Conservation (phyloP, 768 basidiomycete genomes). For the Agrocybe pediades region DNA sequence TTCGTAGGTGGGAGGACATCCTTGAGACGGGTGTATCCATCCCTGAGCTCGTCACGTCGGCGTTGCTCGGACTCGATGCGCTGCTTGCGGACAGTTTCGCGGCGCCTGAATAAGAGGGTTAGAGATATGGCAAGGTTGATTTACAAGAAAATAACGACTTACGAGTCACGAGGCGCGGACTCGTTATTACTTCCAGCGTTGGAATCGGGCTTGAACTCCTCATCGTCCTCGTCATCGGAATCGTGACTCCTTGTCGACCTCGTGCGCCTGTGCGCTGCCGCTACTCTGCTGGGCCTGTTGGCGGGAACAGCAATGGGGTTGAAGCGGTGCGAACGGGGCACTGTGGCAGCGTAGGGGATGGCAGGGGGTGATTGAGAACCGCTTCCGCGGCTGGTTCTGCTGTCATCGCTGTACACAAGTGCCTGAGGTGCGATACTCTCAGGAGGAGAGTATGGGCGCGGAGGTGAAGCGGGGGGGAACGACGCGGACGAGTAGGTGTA, state of each 20-base stretch:
- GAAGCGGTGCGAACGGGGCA: constrained; percentile 78
- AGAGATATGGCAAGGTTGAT: neutral
- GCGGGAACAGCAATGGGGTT: constrained; percentile 69
- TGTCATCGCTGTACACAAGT: constrained; percentile 66
- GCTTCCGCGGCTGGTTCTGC: constrained; percentile 70
- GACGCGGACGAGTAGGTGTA: constrained; percentile 51
- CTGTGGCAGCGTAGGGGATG: constrained; percentile 57
- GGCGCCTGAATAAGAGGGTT: constrained; percentile 47
- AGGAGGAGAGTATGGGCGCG: constrained; percentile 71
- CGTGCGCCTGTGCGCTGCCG: constrained; percentile 42
- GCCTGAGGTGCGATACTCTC: constrained; percentile 73
- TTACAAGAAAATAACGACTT: constrained; percentile 21
- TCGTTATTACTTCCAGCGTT: constrained; percentile 50
- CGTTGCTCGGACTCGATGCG: constrained; percentile 94
- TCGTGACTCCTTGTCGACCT: constrained; percentile 52
- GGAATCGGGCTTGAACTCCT: constrained; percentile 66
- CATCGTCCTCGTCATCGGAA: constrained; percentile 65
- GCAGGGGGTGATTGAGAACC: constrained; percentile 53
- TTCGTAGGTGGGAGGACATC: constrained; percentile 87
- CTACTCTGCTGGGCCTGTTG: constrained; percentile 53
- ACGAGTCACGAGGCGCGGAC: constrained; percentile 39
- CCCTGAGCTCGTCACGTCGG: constrained; percentile 88
- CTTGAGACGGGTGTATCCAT: constrained; percentile 90
- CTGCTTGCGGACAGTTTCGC: constrained; percentile 89
- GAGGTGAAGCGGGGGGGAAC: constrained; percentile 54